A percentile compares a stretch with the other conserved stretches of the same genome.
Evolutionary conservation across 1,284 basidiomycete species (phyloP).

Genomic region (Cutaneotrichosporon sp.): DNA sequence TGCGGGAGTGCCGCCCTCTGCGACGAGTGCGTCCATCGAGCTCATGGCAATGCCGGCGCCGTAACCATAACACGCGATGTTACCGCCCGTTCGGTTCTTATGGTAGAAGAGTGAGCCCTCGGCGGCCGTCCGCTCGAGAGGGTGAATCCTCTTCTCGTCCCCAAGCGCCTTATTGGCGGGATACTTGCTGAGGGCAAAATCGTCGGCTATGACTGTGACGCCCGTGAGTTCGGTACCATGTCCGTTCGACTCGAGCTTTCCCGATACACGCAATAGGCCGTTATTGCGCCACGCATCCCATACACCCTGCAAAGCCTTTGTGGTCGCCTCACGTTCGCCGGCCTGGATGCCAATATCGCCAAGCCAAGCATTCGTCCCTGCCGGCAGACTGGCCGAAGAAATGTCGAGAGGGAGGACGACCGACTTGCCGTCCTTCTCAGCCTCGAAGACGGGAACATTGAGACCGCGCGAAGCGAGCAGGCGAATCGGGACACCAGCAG

Average conservation of each 20-base stretch:
- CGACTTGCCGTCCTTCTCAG: conserved; percentile 15
- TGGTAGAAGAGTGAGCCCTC: conserved; percentile 27
- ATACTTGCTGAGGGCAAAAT: conserved; percentile 16
- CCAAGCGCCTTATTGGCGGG: conserved; percentile 10
- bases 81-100: conserved; percentile 22
- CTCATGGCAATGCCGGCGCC: conserved; percentile 32
- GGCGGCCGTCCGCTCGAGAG: conserved; percentile 22
- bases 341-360: conserved; percentile 14
- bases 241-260: conserved; percentile 14
- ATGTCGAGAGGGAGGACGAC: conserved; percentile 20
- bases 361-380: conserved; percentile 17
- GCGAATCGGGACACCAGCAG: conserved; percentile 3
- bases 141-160: conserved; percentile 13
- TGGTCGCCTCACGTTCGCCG: conserved; percentile 8
- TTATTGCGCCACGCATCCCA: conserved; percentile 26
- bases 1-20: conserved; percentile 29
- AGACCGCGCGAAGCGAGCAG: not conserved
- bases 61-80: conserved; percentile 28
- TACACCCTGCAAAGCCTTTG: conserved; percentile 15
- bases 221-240: conserved; percentile 12
- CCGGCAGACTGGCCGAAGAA: conserved; percentile 11
- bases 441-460: conserved; percentile 24
- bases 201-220: conserved; percentile 18
- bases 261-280: conserved; percentile 20
- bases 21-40: conserved; percentile 31